Base-by-base conservation (phyloP, 2,329 filamentous ascomycete genomes). In the Phialocephala sp. region DNA sequence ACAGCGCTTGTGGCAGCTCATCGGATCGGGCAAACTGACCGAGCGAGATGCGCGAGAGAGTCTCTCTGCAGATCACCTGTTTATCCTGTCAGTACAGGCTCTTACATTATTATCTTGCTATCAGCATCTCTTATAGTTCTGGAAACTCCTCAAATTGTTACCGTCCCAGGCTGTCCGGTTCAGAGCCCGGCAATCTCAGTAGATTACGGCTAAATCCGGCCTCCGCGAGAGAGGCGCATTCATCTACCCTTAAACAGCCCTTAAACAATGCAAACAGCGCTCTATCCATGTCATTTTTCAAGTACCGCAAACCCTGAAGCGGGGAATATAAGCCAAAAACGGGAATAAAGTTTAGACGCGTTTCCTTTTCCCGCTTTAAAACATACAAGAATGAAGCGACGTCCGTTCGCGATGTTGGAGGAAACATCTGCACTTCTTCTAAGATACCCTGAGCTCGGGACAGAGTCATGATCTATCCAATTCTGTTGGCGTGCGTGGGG, bases 151-250 rank as follows among this genome's bases (percentile, higher is more conserved):
- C 27, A 65, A 37, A 20, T n/a, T 56, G 47, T 36, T 18, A 61
- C 22, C 27, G 27, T 20, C 14, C 47, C 45, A 61, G 59, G 32
- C 59, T 54, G 27, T 63, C 54, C 60, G 41, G 37, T 15, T 57
- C 22, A n/a, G n/a, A n/a, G n/a, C n/a, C n/a, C n/a, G n/a, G 55
- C 43, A 59, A 24, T 63, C n/a, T 52, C 22, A 35, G n/a, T 12
- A 24, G 27, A 50, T 39, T 50, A 24, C 43, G 24, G 41, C 15
- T 63, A 59, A 52, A 63, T 50, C n/a, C 27, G n/a, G 18, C 39
- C 41, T 22, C 41, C 20, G 39, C 11, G 27, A 50, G 57, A 24
- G 22, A 45, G 24, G 20, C 9, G 3, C 15, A 12, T 6, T 47
- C 54, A n/a, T n/a, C 3, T 27, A 32, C n/a, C 6, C n/a, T 43